Evolutionary conservation across 495 filamentous ascomycete genomes (phyloP).

Genomic region (Penicillium diatomitis): DNA sequence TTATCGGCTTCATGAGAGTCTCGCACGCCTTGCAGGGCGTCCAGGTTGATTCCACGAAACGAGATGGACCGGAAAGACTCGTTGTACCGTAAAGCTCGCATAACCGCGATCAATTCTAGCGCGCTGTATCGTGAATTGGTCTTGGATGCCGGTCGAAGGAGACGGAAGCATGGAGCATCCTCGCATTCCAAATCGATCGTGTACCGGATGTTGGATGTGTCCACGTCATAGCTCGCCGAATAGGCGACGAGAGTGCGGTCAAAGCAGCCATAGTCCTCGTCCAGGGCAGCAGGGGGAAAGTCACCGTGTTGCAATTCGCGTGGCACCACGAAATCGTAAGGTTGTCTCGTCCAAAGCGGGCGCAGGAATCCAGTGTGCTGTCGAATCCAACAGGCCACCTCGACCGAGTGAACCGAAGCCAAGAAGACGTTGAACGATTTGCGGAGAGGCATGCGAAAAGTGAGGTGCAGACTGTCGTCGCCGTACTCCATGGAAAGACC

Average conservation of each 20-base stretch:
- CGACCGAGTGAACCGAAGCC: conserved; percentile 67
- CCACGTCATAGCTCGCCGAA: conserved; percentile 66
- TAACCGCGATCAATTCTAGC: conserved; percentile 72
- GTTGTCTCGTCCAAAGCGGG: conserved; percentile 71
- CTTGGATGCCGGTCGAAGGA: conserved; percentile 57
- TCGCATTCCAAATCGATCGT: conserved; percentile 66
- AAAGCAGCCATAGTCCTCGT: conserved; percentile 72
- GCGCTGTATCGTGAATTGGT: conserved; percentile 51
- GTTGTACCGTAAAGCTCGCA: conserved; percentile 85
- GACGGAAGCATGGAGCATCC: conserved; percentile 72
- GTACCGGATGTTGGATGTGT: conserved; percentile 67
- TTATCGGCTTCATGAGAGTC: conserved; percentile 57
- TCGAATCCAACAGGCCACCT: conserved; percentile 66
- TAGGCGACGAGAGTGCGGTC: conserved; percentile 81
- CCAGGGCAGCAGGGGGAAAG: conserved; percentile 50
- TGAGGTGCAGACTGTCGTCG: conserved; percentile 80
- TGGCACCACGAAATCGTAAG: conserved; percentile 55
- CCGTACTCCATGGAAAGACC: conserved; percentile 55
- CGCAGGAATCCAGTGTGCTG: conserved; percentile 68
- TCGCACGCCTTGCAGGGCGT: conserved; percentile 50
- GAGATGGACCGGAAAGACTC: conserved; percentile 82
- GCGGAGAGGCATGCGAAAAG: conserved; percentile 67
- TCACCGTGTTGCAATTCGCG: conserved; percentile 50
- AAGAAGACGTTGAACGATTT: conserved; percentile 57
- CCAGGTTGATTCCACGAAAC: conserved; percentile 66